A percentile compares a stretch with the other conserved stretches of the same genome.
Conservation (phyloP, 2,329 filamentous ascomycete species). For the Cytospora mali region DNA sequence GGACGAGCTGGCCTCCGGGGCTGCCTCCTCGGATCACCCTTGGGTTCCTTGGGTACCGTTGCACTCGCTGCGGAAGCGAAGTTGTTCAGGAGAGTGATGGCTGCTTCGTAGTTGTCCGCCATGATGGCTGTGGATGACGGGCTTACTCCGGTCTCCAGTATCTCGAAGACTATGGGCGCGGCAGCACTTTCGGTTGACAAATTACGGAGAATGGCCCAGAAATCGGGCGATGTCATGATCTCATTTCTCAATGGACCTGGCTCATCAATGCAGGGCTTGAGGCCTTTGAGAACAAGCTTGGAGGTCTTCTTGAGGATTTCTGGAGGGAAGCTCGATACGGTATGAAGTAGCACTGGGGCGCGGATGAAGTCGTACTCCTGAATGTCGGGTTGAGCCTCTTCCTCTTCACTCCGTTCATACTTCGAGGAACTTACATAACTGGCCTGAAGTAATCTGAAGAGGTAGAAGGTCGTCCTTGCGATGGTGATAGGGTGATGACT, state of each 20-base stretch:
- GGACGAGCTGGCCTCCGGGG: slow-evolving; percentile 38
- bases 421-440: slow-evolving; percentile 70
- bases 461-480: slow-evolving; percentile 83
- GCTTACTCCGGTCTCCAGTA: slow-evolving; percentile 77
- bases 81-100: slow-evolving; percentile 80
- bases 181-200: slow-evolving; percentile 71
- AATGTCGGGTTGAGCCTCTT: slow-evolving; percentile 17
- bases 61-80: slow-evolving; percentile 84
- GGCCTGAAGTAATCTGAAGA: slow-evolving; percentile 77
- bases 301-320: slow-evolving; percentile 76
- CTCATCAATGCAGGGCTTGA: slow-evolving; percentile 78
- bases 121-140: slow-evolving; percentile 81
- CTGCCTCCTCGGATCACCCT: slow-evolving; percentile 55
- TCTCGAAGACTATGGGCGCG: slow-evolving; percentile 78
- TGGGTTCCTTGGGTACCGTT: slow-evolving; percentile 70
- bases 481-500: slow-evolving; percentile 83
- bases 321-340: slow-evolving; percentile 84
- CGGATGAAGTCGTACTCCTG: slow-evolving; percentile 90
- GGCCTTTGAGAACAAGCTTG: slow-evolving; percentile 73
- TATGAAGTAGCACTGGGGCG: slow-evolving; percentile 87
- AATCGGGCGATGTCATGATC: slow-evolving; percentile 94
- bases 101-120: slow-evolving; percentile 93
- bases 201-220: slow-evolving; percentile 86
- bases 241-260: slow-evolving; percentile 81
- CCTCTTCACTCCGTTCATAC: slow-evolving; percentile 31